These are phyloP conservation scores for Phytophthora podocarpi DNA, from an alignment of 352 stramenopile species.

Conservation along the genomic window DNA sequence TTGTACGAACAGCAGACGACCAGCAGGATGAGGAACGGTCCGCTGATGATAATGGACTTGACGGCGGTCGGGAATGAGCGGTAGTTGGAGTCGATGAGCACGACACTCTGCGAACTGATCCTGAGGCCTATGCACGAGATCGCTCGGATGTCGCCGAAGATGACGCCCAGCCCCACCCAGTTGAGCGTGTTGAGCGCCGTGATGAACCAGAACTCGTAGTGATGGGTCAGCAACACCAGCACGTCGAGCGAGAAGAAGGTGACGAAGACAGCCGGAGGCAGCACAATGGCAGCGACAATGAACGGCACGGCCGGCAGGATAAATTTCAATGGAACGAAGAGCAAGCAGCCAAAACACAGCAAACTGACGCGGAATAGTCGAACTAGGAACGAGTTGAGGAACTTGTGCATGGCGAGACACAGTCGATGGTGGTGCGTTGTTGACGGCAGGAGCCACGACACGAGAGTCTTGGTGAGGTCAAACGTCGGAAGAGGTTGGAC, in stretches of 20 bases:
- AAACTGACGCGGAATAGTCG: slow-evolving; percentile 20
- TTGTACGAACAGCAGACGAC: slow-evolving; percentile 20
- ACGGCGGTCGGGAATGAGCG: slow-evolving; percentile 16
- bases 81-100: slow-evolving; percentile 28
- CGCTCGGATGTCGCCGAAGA: slow-evolving; percentile 21
- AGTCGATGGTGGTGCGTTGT: slow-evolving; percentile 1
- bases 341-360: slow-evolving; percentile 11
- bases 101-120: slow-evolving; percentile 26
- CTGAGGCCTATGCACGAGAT: slow-evolving; percentile 20
- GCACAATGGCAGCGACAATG: slow-evolving; percentile 12
- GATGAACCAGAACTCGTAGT: slow-evolving; percentile 33
- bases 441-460: slow-evolving; percentile 8
- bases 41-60: slow-evolving; percentile 21
- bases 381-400: slow-evolving; percentile 16
- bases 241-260: slow-evolving; percentile 29
- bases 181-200: slow-evolving; percentile 18
- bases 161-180: slow-evolving; percentile 10
- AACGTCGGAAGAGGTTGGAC: slow-evolving; percentile 13
- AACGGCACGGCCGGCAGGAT: neutral
- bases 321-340: slow-evolving; percentile 11
- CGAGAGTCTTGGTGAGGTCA: slow-evolving; percentile 14
- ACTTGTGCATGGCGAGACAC: slow-evolving; percentile 4
- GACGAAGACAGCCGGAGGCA: slow-evolving; percentile 17
- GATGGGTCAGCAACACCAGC: slow-evolving; percentile 6
- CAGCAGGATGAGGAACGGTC: slow-evolving; percentile 15